Percentiles rank a stretch among this genome's conserved stretches.
These are phyloP conservation scores for Pyrus pyrifolia DNA, from an alignment of 306 rosid species.

Conservation along the genomic window DNA sequence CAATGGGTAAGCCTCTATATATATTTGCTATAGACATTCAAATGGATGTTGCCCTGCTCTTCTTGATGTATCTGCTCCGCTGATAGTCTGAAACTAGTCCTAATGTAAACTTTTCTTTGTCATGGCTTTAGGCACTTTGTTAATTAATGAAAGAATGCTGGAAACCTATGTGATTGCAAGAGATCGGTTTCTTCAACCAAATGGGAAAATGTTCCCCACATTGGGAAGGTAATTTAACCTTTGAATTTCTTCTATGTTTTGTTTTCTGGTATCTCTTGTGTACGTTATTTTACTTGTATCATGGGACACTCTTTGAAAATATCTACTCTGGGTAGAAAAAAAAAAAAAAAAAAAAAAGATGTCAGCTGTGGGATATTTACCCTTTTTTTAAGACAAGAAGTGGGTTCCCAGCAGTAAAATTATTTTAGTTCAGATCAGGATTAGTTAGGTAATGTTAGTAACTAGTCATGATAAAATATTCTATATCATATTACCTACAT, in stretches of 20 bases:
- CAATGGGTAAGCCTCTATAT: constrained; percentile 69
- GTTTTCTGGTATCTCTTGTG: background rate
- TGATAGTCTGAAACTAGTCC: background rate
- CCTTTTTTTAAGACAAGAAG: background rate
- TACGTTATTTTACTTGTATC: background rate
- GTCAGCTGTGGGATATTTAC: background rate
- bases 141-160: constrained; percentile 91
- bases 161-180: constrained; percentile 96
- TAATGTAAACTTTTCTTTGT: constrained; percentile 2
- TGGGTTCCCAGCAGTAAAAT: background rate
- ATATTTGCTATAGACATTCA: background rate
- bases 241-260: background rate
- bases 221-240: constrained; percentile 64
- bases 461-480: background rate
- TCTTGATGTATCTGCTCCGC: background rate
- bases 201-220: constrained; percentile 86
- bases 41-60: background rate
- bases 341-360: background rate
- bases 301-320: background rate
- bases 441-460: background rate
- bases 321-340: background rate
- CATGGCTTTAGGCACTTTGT: constrained; percentile 60
- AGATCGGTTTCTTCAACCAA: constrained; percentile 78
- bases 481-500: background rate
- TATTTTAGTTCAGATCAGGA: background rate